Conservation (phyloP, 1,284 basidiomycete species). For the Ustilago hordei region DNA sequence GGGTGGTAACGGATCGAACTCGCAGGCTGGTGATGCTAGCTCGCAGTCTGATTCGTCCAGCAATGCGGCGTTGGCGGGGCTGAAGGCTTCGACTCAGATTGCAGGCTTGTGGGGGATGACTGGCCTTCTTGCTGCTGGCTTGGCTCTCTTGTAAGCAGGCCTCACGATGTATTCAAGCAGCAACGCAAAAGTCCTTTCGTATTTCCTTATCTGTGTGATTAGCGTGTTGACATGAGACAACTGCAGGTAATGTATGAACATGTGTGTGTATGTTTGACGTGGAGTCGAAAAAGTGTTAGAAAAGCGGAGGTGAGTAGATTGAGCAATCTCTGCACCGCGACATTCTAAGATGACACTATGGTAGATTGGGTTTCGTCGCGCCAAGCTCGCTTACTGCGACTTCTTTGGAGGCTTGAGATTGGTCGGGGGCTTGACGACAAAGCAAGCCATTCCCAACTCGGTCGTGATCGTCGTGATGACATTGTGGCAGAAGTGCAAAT, state of each 20-base stretch:
- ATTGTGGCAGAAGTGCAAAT: conserved; percentile 76
- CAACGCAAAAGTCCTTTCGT: no score
- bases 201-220: no score
- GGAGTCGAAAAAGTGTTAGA: no score
- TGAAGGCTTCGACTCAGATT: neutral
- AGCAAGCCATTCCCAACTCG: conserved; percentile 58
- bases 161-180: no score
- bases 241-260: no score
- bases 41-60: neutral
- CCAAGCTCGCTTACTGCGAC: conserved; percentile 1
- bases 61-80: neutral
- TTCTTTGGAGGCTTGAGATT: conserved; percentile 24
- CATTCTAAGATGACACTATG: no score
- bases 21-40: conserved; percentile 19
- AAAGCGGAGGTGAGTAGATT: no score
- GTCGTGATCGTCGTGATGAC: conserved; percentile 65
- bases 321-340: no score
- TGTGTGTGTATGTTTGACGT: no score
- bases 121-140: neutral
- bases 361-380: no score
- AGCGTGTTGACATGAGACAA: no score
- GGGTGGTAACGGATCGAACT: conserved; percentile 58
- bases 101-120: neutral
- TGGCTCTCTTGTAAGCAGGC: conserved; percentile 9
- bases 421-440: conserved; percentile 47